These are phyloP conservation scores for Venturia asperata DNA, from an alignment of 2,329 filamentous ascomycete species.

Conservation along the genomic window DNA sequence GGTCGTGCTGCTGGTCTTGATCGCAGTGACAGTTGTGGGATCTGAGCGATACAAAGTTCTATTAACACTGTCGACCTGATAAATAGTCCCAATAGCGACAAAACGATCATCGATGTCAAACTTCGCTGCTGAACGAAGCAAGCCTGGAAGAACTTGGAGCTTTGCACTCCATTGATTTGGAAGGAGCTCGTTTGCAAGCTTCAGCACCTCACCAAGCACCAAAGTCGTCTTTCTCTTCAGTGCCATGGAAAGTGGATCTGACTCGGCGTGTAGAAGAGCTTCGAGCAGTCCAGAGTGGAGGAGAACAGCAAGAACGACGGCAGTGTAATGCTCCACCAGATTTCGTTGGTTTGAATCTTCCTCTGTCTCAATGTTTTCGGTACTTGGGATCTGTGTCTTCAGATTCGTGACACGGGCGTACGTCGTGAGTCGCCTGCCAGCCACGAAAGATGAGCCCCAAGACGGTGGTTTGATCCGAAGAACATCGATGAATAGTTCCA, in stretches of 20 bases:
- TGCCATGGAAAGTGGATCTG: conserved; percentile 59
- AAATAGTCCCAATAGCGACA: conserved; percentile 81
- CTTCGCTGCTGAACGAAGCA: conserved; percentile 69
- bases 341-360: conserved; percentile 60
- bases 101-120: conserved; percentile 68
- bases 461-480: conserved; percentile 86
- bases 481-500: conserved; percentile 78
- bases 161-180: conserved; percentile 75
- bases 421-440: conserved; percentile 84
- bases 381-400: conserved; percentile 47
- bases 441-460: conserved; percentile 93
- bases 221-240: conserved; percentile 85
- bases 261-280: conserved; percentile 53
- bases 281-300: conserved; percentile 66
- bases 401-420: conserved; percentile 91
- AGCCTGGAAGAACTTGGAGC: conserved; percentile 78
- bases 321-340: conserved; percentile 89
- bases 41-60: conserved; percentile 79
- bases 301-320: conserved; percentile 76
- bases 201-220: conserved; percentile 83
- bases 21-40: conserved; percentile 28
- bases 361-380: conserved; percentile 50
- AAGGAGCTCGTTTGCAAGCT: conserved; percentile 77
- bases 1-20: conserved; percentile 28
- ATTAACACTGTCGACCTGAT: conserved; percentile 97